These are phyloP conservation scores for Colletotrichum spaethianum DNA, from an alignment of 2,329 filamentous ascomycete genomes.

Conservation along the genomic window DNA sequence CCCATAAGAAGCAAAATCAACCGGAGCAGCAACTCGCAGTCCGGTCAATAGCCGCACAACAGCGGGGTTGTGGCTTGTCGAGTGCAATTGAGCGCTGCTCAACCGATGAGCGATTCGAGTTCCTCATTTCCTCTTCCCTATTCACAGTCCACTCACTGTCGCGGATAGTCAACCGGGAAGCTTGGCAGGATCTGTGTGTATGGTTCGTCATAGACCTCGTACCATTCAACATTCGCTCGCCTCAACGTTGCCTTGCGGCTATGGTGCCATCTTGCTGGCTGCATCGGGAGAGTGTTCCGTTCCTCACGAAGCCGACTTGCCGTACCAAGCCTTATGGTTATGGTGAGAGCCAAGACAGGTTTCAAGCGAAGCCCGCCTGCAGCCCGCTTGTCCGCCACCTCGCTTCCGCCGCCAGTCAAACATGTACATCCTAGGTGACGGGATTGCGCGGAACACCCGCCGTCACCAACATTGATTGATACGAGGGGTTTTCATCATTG, in stretches of 20 bases:
- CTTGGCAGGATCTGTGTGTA: neutral
- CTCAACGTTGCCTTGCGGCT: slow-evolving; percentile 13
- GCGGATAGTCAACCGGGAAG: neutral
- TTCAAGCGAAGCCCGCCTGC: slow-evolving; percentile 7
- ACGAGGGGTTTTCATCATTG: slow-evolving; percentile 2
- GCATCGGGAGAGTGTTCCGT: slow-evolving; percentile 16
- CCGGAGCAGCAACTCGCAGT: neutral
- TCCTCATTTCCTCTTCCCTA: slow-evolving; percentile 14
- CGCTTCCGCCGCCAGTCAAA: slow-evolving; percentile 14
- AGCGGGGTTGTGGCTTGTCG: slow-evolving; percentile 20
- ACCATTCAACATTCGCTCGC: neutral
- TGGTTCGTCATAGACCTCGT: slow-evolving; percentile 6
- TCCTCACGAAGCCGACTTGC: slow-evolving; percentile 39
- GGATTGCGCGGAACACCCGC: neutral
- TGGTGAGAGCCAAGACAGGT: slow-evolving; percentile 17
- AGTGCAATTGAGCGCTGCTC: neutral
- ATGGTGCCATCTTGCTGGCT: slow-evolving; percentile 33
- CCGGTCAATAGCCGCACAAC: slow-evolving; percentile 10
- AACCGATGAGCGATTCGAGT: slow-evolving; percentile 19
- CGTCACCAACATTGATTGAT: neutral
- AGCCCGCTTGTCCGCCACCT: slow-evolving; percentile 27
- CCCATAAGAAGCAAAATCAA: neutral
- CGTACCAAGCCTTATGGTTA: slow-evolving; percentile 36
- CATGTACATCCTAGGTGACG: neutral
- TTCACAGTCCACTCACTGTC: slow-evolving; percentile 7